phyloP scores from a whole-genome alignment of 2,329 filamentous ascomycete genomes.

The Coniochaeta ligniaria region DNA sequence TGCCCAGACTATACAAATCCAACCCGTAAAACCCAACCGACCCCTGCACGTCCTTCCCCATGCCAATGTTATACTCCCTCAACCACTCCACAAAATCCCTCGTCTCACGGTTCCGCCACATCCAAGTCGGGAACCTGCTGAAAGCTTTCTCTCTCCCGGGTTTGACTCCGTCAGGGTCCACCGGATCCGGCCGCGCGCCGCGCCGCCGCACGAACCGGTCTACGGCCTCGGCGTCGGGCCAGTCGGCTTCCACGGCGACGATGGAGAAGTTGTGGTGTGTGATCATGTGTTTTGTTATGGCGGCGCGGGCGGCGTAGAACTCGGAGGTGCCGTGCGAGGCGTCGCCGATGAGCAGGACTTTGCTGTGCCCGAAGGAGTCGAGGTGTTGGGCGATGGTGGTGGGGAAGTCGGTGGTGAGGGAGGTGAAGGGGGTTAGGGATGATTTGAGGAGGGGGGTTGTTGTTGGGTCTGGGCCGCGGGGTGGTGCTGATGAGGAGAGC shows the following conservation, averaged over 20 bases:
- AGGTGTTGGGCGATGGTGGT: conserved; percentile 3
- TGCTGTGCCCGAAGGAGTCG: conserved; percentile 10
- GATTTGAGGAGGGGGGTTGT: neutral
- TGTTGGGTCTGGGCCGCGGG: neutral
- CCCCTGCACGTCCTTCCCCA: conserved; percentile 9
- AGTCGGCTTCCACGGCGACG: conserved; percentile 44
- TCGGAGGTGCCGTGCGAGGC: conserved; percentile 43
- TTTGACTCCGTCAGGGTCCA: conserved; percentile 3
- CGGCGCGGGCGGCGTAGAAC: conserved; percentile 43
- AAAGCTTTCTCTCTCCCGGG: conserved; percentile 28
- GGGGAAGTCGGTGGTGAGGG: conserved; percentile 1
- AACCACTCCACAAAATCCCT: conserved; percentile 45
- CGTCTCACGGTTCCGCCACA: conserved; percentile 47
- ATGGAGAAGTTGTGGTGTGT: conserved; percentile 41
- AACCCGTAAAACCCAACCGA: conserved; percentile 37
- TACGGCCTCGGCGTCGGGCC: conserved; percentile 43
- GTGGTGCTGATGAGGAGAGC: neutral
- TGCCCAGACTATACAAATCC: conserved; percentile 42
- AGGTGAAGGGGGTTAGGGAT: neutral
- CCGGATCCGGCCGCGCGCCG: conserved; percentile 13
- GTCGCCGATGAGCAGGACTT: conserved; percentile 19
- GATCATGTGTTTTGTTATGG: conserved; percentile 43
- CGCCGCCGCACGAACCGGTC: conserved; percentile 42
- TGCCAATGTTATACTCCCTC: conserved; percentile 29
- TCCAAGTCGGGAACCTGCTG: conserved; percentile 45